Conservation (phyloP, 257 asterid species). For the Nicotiana knightiana region DNA sequence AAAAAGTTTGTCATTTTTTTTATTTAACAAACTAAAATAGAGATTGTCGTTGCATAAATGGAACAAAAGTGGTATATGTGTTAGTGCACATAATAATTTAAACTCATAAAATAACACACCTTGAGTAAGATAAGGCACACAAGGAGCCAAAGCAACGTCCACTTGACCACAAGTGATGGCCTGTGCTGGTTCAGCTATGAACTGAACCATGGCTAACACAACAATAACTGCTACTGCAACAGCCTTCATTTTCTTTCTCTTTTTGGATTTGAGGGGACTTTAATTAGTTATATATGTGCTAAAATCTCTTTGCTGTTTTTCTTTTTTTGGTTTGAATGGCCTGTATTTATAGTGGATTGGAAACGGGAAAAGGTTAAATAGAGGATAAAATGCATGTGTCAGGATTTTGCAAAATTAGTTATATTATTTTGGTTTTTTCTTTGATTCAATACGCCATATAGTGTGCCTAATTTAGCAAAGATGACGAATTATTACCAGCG, state of each 20-base stretch:
- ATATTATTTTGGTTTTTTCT: not conserved
- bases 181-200: not conserved
- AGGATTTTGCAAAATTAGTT: not conserved
- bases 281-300: not conserved
- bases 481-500: not conserved
- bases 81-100: too few species aligned
- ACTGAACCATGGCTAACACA: not conserved
- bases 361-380: not conserved
- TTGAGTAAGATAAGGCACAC: not conserved
- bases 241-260: not conserved
- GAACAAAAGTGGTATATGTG: too few species aligned
- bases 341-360: not conserved
- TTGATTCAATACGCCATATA: too few species aligned
- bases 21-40: too few species aligned
- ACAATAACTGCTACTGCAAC: not conserved
- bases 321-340: not conserved
- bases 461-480: not conserved
- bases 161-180: not conserved
- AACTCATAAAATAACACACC: too few species aligned
- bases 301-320: not conserved
- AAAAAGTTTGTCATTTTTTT: too few species aligned
- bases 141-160: not conserved
- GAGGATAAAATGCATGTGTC: not conserved
- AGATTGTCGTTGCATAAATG: too few species aligned
- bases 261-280: not conserved